These are phyloP conservation scores for Phialocephala sp. DNA, from an alignment of 2,329 filamentous ascomycete species.

Conservation along the genomic window DNA sequence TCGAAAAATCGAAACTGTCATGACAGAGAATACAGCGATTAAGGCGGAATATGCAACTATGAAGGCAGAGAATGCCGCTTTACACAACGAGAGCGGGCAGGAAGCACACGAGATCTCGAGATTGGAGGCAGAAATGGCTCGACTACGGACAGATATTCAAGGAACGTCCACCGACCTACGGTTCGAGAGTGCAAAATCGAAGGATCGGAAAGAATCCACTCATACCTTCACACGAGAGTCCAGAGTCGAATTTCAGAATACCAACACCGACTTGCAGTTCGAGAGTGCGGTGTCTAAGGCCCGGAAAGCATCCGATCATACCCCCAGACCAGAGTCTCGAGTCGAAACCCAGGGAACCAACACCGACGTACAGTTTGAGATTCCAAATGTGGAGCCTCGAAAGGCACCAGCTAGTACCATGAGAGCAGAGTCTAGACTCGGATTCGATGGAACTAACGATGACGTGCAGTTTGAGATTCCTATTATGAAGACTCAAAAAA, in stretches of 20 bases:
- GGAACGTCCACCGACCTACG: background rate
- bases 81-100: background rate
- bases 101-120: background rate
- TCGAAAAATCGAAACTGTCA: background rate
- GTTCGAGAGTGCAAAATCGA: background rate
- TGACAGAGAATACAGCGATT: constrained; percentile 1
- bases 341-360: constrained; percentile 2
- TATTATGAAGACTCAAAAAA: background rate
- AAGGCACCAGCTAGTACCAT: background rate
- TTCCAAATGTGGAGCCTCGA: background rate
- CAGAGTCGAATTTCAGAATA: background rate
- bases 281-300: background rate
- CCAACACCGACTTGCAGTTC: background rate
- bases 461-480: background rate
- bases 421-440: background rate
- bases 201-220: background rate
- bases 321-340: background rate
- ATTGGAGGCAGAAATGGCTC: constrained; percentile 5
- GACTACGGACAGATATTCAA: background rate
- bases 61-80: background rate
- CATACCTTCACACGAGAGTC: background rate
- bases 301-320: background rate
- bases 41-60: constrained; percentile 1
- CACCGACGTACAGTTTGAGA: background rate
- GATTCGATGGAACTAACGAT: background rate